phyloP scores from a whole-genome alignment of 768 basidiomycete genomes.

The Candolleomyces eurysporus region DNA sequence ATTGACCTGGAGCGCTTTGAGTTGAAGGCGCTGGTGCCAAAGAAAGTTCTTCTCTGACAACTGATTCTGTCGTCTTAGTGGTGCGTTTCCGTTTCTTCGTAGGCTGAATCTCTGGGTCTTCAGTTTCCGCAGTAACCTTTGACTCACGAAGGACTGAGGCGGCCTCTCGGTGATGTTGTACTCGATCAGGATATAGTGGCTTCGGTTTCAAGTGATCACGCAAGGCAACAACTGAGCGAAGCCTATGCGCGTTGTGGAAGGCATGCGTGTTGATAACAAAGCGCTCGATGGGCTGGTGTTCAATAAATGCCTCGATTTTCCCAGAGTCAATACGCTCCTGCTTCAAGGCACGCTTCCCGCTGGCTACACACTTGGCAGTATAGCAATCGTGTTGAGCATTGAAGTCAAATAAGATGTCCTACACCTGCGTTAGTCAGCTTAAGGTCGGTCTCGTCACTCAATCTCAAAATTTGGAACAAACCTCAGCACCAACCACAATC shows the following conservation, averaged over 20 bases:
- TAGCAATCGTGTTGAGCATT: constrained; percentile 1
- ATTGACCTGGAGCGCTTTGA: too few relatives aligned
- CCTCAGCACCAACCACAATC: background rate
- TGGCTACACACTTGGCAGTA: background rate
- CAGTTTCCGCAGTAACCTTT: background rate
- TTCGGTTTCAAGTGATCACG: background rate
- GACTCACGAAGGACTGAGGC: background rate
- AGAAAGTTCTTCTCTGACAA: too few relatives aligned
- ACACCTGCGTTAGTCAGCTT: background rate
- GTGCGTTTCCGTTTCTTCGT: too few relatives aligned
- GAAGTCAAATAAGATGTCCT: constrained; percentile 1
- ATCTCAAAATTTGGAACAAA: background rate
- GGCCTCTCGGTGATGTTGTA: background rate
- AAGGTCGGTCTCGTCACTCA: background rate
- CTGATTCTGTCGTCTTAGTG: too few relatives aligned
- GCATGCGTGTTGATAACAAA: constrained; percentile 14
- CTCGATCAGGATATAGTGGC: background rate
- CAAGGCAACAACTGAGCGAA: background rate
- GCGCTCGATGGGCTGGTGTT: constrained; percentile 16
- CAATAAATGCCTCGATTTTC: constrained; percentile 12
- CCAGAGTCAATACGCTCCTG: constrained; percentile 7
- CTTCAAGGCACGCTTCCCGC: background rate
- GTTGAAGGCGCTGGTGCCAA: too few relatives aligned
- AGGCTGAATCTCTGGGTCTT: background rate
- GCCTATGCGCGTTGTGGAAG: constrained; percentile 4